Evolutionary conservation across 2,329 filamentous ascomycete genomes (phyloP).

Genomic region (Phaeosphaeriaceae sp.): DNA sequence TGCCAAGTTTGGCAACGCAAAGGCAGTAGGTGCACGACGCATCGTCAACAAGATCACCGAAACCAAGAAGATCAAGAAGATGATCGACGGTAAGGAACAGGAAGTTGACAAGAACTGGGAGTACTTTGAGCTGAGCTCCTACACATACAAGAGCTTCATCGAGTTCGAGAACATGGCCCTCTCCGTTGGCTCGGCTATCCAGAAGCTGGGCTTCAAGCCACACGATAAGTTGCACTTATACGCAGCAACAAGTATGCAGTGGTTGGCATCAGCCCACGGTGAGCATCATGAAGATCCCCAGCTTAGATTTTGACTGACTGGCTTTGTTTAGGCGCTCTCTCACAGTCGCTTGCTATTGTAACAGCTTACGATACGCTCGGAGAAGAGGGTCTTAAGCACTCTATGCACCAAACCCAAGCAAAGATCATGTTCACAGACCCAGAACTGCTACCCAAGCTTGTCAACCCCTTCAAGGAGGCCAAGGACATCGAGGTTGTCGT

Average conservation of each 20-base stretch:
- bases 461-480: slow-evolving; percentile 61
- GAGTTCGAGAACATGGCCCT: slow-evolving; percentile 77
- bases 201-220: slow-evolving; percentile 72
- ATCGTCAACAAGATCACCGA: slow-evolving; percentile 81
- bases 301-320: slow-evolving; percentile 14
- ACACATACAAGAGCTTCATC: slow-evolving; percentile 76
- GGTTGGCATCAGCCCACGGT: slow-evolving; percentile 82
- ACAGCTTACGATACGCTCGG: slow-evolving; percentile 95
- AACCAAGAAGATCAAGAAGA: slow-evolving; percentile 88
- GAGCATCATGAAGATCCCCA: slow-evolving; percentile 22
- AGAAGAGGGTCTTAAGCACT: slow-evolving; percentile 82
- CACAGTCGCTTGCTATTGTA: slow-evolving; percentile 89
- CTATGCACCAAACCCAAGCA: slow-evolving; percentile 79
- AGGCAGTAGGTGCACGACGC: slow-evolving; percentile 69
- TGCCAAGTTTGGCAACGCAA: slow-evolving; percentile 59
- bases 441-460: slow-evolving; percentile 65
- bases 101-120: slow-evolving; percentile 92
- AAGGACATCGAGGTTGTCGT: slow-evolving; percentile 64
- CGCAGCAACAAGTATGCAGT: slow-evolving; percentile 79
- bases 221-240: slow-evolving; percentile 79
- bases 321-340: slow-evolving; percentile 61
- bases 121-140: slow-evolving; percentile 82
- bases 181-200: slow-evolving; percentile 74
- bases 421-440: slow-evolving; percentile 88
- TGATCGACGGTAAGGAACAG: slow-evolving; percentile 77